Conservation (phyloP, 768 basidiomycete genomes). For the Agrocybe pediades region DNA sequence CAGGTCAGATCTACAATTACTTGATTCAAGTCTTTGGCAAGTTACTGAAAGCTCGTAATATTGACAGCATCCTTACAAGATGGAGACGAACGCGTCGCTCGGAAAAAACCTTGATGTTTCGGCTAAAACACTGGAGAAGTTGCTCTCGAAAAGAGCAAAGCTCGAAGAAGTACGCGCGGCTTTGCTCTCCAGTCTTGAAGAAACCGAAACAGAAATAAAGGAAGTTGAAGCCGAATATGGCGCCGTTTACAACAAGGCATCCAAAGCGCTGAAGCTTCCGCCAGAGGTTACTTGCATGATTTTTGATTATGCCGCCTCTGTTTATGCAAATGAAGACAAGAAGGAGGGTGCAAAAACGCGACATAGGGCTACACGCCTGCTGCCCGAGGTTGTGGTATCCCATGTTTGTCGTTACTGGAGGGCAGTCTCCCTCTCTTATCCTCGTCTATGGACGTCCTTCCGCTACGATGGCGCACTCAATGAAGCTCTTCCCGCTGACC, state of each 20-base stretch:
- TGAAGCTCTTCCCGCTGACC: slow-evolving; percentile 5
- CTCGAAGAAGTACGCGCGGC: neutral
- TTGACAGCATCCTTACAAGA: no score
- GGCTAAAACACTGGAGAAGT: no score
- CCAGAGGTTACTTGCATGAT: slow-evolving; percentile 20
- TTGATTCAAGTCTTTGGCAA: no score
- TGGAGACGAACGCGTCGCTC: no score
- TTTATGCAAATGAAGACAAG: neutral
- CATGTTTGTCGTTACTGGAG: slow-evolving; percentile 26
- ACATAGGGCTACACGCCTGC: neutral
- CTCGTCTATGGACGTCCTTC: slow-evolving; percentile 20
- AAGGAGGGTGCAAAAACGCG: neutral
- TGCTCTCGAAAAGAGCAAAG: no score
- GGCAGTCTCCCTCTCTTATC: slow-evolving; percentile 13
- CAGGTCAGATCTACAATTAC: no score
- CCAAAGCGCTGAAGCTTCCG: slow-evolving; percentile 16
- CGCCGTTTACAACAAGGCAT: slow-evolving; percentile 16
- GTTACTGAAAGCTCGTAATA: no score
- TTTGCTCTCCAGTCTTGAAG: neutral
- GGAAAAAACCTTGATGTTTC: no score
- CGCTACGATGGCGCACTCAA: slow-evolving; percentile 6
- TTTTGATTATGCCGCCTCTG: slow-evolving; percentile 10
- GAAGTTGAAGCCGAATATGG: slow-evolving; percentile 16
- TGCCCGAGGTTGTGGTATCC: slow-evolving; percentile 20
- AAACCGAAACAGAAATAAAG: slow-evolving; percentile 10